A percentile compares a stretch with the other conserved stretches of the same genome.
Conservation (phyloP, 805 yeast species). For the Saccharomycopsis fibuligera region DNA sequence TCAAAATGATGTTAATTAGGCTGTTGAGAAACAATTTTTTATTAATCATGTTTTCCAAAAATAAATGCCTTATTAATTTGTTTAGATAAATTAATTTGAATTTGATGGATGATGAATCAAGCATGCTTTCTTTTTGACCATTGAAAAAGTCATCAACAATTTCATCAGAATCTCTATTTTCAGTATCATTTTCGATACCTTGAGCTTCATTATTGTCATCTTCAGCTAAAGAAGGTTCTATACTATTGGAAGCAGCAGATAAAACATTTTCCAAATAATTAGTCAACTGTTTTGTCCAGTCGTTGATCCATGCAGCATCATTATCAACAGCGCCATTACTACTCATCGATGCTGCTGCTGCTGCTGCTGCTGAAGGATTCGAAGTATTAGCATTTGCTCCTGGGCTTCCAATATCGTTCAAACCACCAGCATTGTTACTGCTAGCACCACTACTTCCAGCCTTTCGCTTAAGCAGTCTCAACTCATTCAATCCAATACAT, state of each 20-base stretch:
- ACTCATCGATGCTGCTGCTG: slow-evolving; percentile 2
- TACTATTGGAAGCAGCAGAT: neutral
- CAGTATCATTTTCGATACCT: neutral
- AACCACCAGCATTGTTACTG: no score
- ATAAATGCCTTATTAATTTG: slow-evolving; percentile 56
- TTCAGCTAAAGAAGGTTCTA: neutral
- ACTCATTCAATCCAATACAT: slow-evolving; percentile 78
- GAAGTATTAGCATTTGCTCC: slow-evolving; percentile 2
- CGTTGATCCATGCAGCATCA: slow-evolving; percentile 66
- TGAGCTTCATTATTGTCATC: neutral
- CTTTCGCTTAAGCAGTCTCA: slow-evolving; percentile 50
- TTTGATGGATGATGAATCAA: slow-evolving; percentile 34
- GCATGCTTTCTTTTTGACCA: neutral
- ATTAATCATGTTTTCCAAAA: slow-evolving; percentile 62
- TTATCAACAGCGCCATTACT: slow-evolving; percentile 27
- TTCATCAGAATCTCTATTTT: neutral
- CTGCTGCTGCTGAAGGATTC: slow-evolving; percentile 15
- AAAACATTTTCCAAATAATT: slow-evolving; percentile 36
- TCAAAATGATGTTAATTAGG: slow-evolving; percentile 46
- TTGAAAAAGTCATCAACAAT: neutral
- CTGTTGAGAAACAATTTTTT: slow-evolving; percentile 55
- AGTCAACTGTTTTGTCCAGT: slow-evolving; percentile 84
- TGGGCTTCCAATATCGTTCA: slow-evolving; percentile 10
- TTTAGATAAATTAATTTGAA: slow-evolving; percentile 52
- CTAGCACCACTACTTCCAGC: slow-evolving; percentile 24